Percentiles rank a stretch among this genome's conserved stretches.
Evolutionary conservation across 352 stramenopile genomes (phyloP).

Genomic region (Phytophthora megakarya): DNA sequence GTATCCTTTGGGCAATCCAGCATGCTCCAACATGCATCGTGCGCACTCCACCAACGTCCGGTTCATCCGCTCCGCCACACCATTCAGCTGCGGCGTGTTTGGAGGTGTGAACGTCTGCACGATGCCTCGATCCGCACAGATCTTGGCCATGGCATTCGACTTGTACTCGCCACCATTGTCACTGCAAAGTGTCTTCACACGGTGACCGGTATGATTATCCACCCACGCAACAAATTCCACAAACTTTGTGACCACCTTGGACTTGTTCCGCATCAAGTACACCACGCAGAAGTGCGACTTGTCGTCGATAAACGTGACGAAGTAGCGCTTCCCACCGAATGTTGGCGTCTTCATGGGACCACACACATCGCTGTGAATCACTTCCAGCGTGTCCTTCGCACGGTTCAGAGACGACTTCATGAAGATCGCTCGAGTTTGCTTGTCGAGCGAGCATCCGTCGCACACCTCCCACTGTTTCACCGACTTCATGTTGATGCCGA

Average conservation of each 20-base stretch:
- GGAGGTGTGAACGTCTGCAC: constrained; percentile 24
- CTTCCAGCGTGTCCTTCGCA: neutral
- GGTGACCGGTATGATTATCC: constrained; percentile 18
- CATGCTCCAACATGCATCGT: constrained; percentile 9
- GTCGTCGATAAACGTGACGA: constrained; percentile 8
- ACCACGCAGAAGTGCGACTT: too few species aligned
- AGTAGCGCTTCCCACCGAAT: constrained; percentile 5
- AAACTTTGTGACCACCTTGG: constrained; percentile 22
- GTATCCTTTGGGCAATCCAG: constrained; percentile 7
- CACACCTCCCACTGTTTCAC: too few species aligned
- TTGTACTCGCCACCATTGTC: constrained; percentile 27
- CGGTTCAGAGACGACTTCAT: too few species aligned
- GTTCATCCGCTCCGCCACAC: constrained; percentile 19
- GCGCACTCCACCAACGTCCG: constrained; percentile 6
- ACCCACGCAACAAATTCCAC: constrained; percentile 14
- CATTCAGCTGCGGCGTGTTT: constrained; percentile 25
- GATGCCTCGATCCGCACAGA: constrained; percentile 6
- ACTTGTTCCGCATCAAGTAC: constrained; percentile 19
- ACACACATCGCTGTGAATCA: constrained; percentile 5
- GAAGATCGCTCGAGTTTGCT: too few species aligned
- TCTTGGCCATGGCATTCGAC: constrained; percentile 10
- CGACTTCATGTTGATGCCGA: constrained; percentile 1
- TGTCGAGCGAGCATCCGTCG: too few species aligned
- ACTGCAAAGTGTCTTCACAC: constrained; percentile 10
- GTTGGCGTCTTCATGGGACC: constrained; percentile 10